These are phyloP conservation scores for Trypanosoma avium DNA, from an alignment of 208 protist species.

Conservation along the genomic window DNA sequence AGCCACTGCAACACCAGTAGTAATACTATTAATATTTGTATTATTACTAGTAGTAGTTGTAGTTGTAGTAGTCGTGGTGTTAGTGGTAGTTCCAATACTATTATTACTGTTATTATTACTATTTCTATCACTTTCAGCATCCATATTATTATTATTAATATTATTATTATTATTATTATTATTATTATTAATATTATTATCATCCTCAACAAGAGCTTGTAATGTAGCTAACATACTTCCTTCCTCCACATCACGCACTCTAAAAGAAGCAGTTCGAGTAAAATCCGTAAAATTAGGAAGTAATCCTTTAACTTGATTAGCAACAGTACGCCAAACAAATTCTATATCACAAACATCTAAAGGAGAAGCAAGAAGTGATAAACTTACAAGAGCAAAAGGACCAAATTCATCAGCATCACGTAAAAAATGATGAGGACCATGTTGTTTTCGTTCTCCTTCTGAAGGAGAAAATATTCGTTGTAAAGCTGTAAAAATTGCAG, in stretches of 20 bases:
- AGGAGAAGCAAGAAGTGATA: constrained; percentile 59
- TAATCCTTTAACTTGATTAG: constrained; percentile 38
- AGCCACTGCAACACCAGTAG: no score
- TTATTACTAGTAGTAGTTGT: no score
- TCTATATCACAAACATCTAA: constrained; percentile 54
- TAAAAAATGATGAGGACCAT: constrained; percentile 58
- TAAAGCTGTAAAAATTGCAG: constrained; percentile 42
- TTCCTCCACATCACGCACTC: constrained; percentile 31
- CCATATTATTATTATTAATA: not conserved
- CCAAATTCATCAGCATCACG: constrained; percentile 61
- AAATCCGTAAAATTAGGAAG: constrained; percentile 61
- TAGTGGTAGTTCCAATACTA: no score
- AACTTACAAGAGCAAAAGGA: constrained; percentile 42
- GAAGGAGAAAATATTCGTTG: constrained; percentile 26
- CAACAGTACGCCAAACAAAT: constrained; percentile 29
- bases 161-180: not conserved
- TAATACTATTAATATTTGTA: no score
- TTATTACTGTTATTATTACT: not conserved
- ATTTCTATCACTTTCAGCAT: not conserved
- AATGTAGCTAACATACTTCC: constrained; percentile 16
- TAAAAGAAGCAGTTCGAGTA: constrained; percentile 46
- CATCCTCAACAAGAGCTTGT: constrained; percentile 6
- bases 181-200: not conserved
- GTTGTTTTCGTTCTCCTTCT: constrained; percentile 28
- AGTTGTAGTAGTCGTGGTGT: no score